Evolutionary conservation across 176 grass and related monocot genomes (phyloP).

Genomic region (Puccinellia tenuiflora): DNA sequence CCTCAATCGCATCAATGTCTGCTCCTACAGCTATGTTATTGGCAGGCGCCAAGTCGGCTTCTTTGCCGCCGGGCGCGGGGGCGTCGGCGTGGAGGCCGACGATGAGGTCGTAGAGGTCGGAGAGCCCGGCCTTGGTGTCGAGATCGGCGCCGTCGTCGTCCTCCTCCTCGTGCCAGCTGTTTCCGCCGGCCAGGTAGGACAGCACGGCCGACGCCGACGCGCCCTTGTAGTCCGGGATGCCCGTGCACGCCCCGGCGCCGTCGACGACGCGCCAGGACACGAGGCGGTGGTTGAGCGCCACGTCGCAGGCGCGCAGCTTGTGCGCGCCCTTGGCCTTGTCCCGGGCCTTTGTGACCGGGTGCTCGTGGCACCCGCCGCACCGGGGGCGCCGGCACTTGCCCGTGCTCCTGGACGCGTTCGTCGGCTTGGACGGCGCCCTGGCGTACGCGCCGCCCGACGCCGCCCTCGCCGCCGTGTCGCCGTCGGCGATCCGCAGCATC

Average conservation of each 20-base stretch:
- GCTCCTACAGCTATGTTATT: not conserved
- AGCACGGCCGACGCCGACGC: conserved; percentile 58
- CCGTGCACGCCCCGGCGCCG: not conserved
- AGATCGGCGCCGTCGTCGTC: not conserved
- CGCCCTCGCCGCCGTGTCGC: not conserved
- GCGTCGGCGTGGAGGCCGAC: conserved; percentile 19
- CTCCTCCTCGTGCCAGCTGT: conserved; percentile 36
- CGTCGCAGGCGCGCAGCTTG: conserved; percentile 74
- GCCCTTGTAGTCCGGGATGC: conserved; percentile 29
- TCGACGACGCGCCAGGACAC: conserved; percentile 65
- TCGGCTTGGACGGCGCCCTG: conserved; percentile 29
- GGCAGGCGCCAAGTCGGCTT: not conserved
- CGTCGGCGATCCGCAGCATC: conserved; percentile 10
- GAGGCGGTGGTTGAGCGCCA: conserved; percentile 75
- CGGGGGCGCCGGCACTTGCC: conserved; percentile 56
- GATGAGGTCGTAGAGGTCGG: conserved; percentile 42
- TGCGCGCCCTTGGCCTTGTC: conserved; percentile 69
- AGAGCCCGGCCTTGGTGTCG: conserved; percentile 18
- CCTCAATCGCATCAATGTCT: conserved; percentile 12
- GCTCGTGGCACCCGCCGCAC: conserved; percentile 55
- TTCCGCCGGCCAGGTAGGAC: conserved; percentile 35
- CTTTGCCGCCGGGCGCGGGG: not conserved
- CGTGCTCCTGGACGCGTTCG: conserved; percentile 40
- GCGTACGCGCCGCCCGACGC: not conserved
- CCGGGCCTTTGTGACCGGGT: conserved; percentile 55